Percentiles rank a stretch among this genome's conserved stretches.
These are phyloP conservation scores for Chrysoporthe puriensis DNA, from an alignment of 2,329 filamentous ascomycete species.

Conservation along the genomic window DNA sequence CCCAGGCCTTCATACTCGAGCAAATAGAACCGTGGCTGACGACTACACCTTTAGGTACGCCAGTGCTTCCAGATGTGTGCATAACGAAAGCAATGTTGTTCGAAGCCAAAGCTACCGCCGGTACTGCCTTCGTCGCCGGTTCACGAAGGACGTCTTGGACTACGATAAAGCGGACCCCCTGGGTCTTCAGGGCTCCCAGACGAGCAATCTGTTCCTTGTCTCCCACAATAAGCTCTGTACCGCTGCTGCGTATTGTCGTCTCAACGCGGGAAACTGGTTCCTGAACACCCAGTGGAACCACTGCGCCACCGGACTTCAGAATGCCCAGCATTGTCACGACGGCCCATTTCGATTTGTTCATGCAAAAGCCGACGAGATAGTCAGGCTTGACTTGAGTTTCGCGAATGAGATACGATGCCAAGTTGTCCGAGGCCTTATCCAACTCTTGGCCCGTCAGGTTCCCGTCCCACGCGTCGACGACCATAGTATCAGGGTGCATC, in stretches of 20 bases:
- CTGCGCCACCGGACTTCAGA: constrained; percentile 33
- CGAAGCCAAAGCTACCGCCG: neutral
- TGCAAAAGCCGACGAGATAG: constrained; percentile 27
- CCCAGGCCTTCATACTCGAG: constrained; percentile 49
- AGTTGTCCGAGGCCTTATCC: constrained; percentile 9
- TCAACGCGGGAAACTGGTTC: neutral
- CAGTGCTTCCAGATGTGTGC: constrained; percentile 76
- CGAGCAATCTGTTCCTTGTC: neutral
- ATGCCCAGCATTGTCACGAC: constrained; percentile 30
- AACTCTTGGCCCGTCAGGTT: constrained; percentile 24
- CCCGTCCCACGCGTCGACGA: constrained; percentile 26
- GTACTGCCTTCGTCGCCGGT: constrained; percentile 24
- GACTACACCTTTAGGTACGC: constrained; percentile 70
- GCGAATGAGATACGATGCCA: constrained; percentile 19
- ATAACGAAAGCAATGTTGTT: constrained; percentile 51
- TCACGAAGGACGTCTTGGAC: neutral
- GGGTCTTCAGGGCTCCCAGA: neutral
- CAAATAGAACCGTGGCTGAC: constrained; percentile 40
- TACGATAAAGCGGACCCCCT: neutral
- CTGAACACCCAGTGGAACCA: constrained; percentile 30
- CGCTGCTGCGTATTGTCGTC: neutral
- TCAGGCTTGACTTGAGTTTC: constrained; percentile 21
- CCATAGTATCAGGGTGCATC: neutral
- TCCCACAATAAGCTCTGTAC: neutral
- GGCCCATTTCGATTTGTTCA: constrained; percentile 29